Evolutionary conservation across 441 rosid genomes (phyloP).

Genomic region (Arabidopsis hybrid): DNA sequence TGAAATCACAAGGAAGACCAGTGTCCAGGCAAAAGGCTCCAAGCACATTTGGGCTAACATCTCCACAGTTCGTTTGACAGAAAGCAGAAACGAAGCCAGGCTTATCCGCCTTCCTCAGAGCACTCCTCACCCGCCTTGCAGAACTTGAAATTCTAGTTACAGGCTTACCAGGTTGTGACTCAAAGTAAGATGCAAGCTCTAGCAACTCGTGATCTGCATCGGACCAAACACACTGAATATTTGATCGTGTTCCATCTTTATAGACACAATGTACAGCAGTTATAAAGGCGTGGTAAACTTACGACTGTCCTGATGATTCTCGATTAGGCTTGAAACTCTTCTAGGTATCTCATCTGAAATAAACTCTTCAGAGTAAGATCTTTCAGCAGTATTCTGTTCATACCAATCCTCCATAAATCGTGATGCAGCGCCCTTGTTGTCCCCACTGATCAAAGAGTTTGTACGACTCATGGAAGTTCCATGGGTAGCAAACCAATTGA

Average conservation of each 20-base stretch:
- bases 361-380: constrained; percentile 49
- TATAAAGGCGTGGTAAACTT: constrained; percentile 47
- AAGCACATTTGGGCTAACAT: constrained; percentile 95
- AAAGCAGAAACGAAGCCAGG: constrained; percentile 94
- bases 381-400: constrained; percentile 52
- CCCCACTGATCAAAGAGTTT: constrained; percentile 94
- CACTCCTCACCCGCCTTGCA: constrained; percentile 81
- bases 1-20: constrained; percentile 95
- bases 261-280: neutral
- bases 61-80: constrained; percentile 96
- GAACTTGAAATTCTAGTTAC: constrained; percentile 68
- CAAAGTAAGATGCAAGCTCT: constrained; percentile 89
- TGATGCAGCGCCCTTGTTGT: constrained; percentile 97
- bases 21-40: constrained; percentile 92
- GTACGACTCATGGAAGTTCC: constrained; percentile 99
- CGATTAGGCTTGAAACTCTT: constrained; percentile 76
- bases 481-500: constrained; percentile 98
- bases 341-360: constrained; percentile 61
- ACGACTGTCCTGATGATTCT: constrained; percentile 57
- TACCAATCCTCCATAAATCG: constrained; percentile 97
- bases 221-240: constrained; percentile 38
- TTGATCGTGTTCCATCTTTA: constrained; percentile 20
- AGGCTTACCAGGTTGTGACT: constrained; percentile 73
- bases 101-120: constrained; percentile 74
- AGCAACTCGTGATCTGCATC: constrained; percentile 73